Conservation (phyloP, 139 green algal genomes). For the Eudorina sp. region DNA sequence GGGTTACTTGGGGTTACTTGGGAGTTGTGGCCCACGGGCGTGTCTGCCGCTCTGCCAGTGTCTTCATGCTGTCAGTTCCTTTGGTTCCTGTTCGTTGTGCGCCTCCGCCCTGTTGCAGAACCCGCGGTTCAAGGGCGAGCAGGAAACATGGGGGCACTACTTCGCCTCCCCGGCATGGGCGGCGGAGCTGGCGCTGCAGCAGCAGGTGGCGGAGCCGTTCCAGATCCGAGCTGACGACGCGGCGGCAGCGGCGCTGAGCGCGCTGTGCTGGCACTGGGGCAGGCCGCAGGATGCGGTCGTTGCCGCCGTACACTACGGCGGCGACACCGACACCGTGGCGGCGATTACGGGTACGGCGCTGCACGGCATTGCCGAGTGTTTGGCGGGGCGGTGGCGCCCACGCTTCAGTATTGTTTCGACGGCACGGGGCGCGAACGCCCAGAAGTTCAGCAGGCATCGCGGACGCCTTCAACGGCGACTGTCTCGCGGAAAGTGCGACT, state of each 20-base stretch:
- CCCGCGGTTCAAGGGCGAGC: not conserved
- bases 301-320: slow-evolving; percentile 61
- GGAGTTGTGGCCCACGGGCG: too few species aligned
- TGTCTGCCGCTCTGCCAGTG: too few species aligned
- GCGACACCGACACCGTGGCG: slow-evolving; percentile 64
- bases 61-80: too few species aligned
- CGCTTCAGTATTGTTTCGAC: not conserved
- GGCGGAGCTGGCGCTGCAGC: slow-evolving; percentile 35
- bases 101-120: not conserved
- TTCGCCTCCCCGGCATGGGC: slow-evolving; percentile 40
- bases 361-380: not conserved
- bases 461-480: not conserved
- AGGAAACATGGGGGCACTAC: slow-evolving; percentile 39
- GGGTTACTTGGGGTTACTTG: too few species aligned
- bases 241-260: slow-evolving; percentile 46
- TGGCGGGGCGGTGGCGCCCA: too few species aligned
- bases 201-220: slow-evolving; percentile 33
- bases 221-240: slow-evolving; percentile 61
- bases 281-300: slow-evolving; percentile 46
- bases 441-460: too few species aligned
- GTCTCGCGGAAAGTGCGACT: not conserved
- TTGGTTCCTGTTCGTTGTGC: too few species aligned
- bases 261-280: slow-evolving; percentile 49
- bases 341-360: slow-evolving; percentile 55
- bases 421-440: not conserved